Percentiles rank a stretch among this genome's conserved stretches.
These are phyloP conservation scores for Chloroidium sp. DNA, from an alignment of 163 green algal genomes.

Conservation along the genomic window DNA sequence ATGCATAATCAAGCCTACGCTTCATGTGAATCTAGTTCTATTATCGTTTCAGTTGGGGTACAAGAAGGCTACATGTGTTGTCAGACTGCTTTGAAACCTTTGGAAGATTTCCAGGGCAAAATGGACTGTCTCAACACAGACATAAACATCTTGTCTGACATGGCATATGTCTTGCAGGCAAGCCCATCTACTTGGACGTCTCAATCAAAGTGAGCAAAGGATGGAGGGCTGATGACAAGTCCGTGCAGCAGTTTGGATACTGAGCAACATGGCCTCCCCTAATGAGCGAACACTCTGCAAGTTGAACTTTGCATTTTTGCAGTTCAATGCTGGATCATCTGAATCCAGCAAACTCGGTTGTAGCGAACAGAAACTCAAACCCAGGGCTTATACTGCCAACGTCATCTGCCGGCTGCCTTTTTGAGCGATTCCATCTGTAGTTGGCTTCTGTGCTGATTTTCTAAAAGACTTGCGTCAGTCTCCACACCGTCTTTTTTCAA, in stretches of 20 bases:
- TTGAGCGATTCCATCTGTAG: background rate
- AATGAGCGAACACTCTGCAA: background rate
- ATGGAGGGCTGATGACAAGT: constrained; percentile 22
- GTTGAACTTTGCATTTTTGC: background rate
- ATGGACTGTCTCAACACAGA: too few species aligned
- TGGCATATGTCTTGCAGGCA: constrained; percentile 1
- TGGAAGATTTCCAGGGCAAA: too few species aligned
- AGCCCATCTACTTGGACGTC: constrained; percentile 31
- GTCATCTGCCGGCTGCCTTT: background rate
- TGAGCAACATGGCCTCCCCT: background rate
- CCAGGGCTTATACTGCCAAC: background rate
- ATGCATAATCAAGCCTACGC: background rate
- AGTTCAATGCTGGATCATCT: too few species aligned
- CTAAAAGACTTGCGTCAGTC: background rate
- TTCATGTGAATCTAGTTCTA: background rate
- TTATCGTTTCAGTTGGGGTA: too few species aligned
- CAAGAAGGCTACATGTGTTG: too few species aligned
- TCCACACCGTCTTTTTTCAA: background rate
- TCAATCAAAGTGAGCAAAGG: constrained; percentile 30
- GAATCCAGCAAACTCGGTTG: too few species aligned
- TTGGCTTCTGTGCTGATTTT: background rate
- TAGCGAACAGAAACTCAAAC: background rate
- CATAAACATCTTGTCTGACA: background rate
- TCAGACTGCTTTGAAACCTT: too few species aligned
- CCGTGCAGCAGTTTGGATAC: constrained; percentile 12